Conservation (phyloP, 2,329 filamentous ascomycete species). For the Zasmidium citrigriseum region DNA sequence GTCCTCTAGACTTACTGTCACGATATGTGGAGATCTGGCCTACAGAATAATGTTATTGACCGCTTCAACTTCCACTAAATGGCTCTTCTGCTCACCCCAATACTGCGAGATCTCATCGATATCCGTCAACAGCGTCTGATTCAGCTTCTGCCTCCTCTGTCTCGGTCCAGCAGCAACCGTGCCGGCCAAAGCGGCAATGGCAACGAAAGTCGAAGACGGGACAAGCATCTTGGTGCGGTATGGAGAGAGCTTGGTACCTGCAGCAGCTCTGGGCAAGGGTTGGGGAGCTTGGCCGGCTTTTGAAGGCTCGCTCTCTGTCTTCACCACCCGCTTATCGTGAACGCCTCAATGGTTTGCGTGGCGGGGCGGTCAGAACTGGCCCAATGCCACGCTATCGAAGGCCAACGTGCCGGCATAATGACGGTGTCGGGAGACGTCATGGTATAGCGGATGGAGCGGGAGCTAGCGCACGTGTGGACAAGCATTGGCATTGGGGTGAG, state of each 20-base stretch:
- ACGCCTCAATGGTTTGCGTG: background rate
- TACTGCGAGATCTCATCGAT: conserved; percentile 38
- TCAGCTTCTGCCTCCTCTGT: background rate
- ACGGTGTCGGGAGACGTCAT: background rate
- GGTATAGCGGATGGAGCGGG: background rate
- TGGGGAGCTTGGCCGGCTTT: background rate
- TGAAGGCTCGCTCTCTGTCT: background rate
- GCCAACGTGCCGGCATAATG: background rate
- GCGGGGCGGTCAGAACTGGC: background rate
- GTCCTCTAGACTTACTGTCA: too few species aligned
- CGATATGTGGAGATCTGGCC: conserved; percentile 49
- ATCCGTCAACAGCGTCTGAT: conserved; percentile 33
- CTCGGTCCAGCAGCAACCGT: background rate
- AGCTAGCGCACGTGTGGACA: background rate
- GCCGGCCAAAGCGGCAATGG: background rate
- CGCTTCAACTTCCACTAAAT: background rate
- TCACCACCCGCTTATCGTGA: background rate
- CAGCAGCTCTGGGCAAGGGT: background rate
- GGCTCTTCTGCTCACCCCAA: conserved; percentile 41
- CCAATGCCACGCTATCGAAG: background rate
- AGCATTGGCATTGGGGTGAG: background rate
- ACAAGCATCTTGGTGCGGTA: background rate
- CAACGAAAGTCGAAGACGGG: background rate
- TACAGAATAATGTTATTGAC: background rate
- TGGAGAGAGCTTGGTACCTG: background rate